Base-by-base conservation (phyloP, 2,329 filamentous ascomycete genomes). In the Macrophomina pseudophaseolina region DNA sequence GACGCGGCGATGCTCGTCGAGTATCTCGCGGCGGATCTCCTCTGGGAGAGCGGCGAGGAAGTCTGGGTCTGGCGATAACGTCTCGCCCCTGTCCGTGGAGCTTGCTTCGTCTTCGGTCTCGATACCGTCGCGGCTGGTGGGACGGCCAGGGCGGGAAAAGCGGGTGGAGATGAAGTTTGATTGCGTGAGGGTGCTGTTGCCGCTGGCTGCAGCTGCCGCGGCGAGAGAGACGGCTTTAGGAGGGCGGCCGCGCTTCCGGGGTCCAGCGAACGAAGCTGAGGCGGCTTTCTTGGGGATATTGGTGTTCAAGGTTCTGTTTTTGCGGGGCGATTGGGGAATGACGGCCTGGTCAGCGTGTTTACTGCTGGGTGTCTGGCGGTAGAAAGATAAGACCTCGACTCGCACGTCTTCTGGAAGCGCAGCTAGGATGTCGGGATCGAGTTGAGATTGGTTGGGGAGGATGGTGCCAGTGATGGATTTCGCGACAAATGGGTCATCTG, bases 331-430 rank as follows among this genome's bases (percentile, higher is more conserved):
- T 67, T 85, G 83, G 1, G 78, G 79, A 12, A 80, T 78, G 3
- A 76, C 69, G 5, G 75, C 73, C 68, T 80, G 81, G 23, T 66
- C 46, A 6, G 33, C 32, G 14, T 59, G 33, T 42, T 33, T 42
- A 30, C 33, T n/a, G 16, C 48, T 18, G 7, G 56, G 65, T 12
- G 38, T 30, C 23, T 66, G 65, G 67, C 73, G 65, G 68, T 97
- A 97, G 40, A 90, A 88, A 2, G 87, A 89, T 8, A 97, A 79
- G 0, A 98, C 83, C 77, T 98, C 95, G 1, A 89, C 87, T 69
- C 94, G 91, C 75, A 99, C 88, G 69, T 97, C 93, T 44, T 91
- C 88, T 0, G 95, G 95, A 0, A 99, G 82, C 0, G 91, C 92
- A 49, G 90, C 87, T 69, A 98, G 90, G 1, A 93, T 91, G 49